These are phyloP conservation scores for Urtica urens DNA, from an alignment of 306 rosid species.

Conservation along the genomic window DNA sequence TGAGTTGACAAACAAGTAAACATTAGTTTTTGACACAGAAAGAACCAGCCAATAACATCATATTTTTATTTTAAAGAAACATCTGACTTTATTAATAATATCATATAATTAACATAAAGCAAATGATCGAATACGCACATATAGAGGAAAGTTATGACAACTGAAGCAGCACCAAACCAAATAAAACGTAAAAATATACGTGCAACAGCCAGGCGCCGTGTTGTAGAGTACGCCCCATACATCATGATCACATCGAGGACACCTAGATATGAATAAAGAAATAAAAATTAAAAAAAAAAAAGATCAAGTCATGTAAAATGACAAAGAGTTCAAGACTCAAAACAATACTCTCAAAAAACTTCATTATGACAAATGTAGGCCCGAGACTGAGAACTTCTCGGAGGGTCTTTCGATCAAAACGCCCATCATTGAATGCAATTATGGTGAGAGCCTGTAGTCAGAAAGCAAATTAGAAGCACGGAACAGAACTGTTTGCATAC, in stretches of 20 bases:
- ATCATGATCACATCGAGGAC: conserved; percentile 84
- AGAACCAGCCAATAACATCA: conserved; percentile 1
- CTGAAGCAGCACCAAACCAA: conserved; percentile 76
- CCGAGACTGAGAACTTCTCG: conserved; percentile 86
- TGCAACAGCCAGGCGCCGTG: conserved; percentile 57
- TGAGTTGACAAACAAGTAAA: conserved; percentile 29
- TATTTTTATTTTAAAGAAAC: background rate
- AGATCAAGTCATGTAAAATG: background rate
- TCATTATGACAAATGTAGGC: conserved; percentile 86
- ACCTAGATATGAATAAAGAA: conserved; percentile 49
- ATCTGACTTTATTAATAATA: background rate
- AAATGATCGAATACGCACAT: conserved; percentile 39
- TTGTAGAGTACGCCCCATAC: conserved; percentile 89
- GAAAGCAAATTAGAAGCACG: background rate
- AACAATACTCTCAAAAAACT: conserved; percentile 62
- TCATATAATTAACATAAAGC: background rate
- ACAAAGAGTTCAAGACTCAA: background rate
- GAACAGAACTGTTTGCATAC: background rate
- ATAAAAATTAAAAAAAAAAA: conserved; percentile 10
- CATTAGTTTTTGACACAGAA: background rate
- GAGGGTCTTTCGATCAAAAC: conserved; percentile 52
- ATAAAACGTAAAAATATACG: conserved; percentile 77
- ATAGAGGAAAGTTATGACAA: conserved; percentile 57
- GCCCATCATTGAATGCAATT: conserved; percentile 65
- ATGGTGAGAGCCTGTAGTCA: conserved; percentile 58